These are phyloP conservation scores for Botrytis tulipae DNA, from an alignment of 2,329 filamentous ascomycete species.

Conservation along the genomic window DNA sequence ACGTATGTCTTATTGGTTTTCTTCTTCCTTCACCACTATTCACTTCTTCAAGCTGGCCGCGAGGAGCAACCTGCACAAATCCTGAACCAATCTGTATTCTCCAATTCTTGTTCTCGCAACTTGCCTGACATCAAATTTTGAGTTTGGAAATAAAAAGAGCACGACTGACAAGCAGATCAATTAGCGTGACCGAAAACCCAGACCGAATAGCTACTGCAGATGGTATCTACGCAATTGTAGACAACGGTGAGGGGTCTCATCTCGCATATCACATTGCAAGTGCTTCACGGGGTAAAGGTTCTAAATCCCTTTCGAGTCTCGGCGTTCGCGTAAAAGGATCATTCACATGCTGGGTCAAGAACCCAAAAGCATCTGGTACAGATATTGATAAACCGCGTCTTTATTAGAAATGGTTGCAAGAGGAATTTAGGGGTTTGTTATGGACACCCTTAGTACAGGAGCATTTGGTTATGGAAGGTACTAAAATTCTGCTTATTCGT, in stretches of 20 bases:
- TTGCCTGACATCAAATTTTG: not conserved
- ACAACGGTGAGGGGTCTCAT: conserved; percentile 69
- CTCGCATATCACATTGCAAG: conserved; percentile 78
- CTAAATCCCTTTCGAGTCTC: conserved; percentile 41
- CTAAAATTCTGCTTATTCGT: conserved; percentile 78
- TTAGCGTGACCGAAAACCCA: too few relatives aligned
- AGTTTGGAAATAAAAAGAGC: not conserved
- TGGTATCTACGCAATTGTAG: conserved; percentile 79
- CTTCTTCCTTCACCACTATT: not conserved
- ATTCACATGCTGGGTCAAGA: conserved; percentile 78
- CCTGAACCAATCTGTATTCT: not conserved
- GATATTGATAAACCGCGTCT: conserved; percentile 64
- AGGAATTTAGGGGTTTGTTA: conserved; percentile 69
- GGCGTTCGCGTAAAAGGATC: conserved; percentile 70
- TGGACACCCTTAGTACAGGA: conserved; percentile 75
- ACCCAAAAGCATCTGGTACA: conserved; percentile 68
- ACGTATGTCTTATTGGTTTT: conserved; percentile 43
- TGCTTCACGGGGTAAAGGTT: conserved; percentile 48
- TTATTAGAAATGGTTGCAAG: conserved; percentile 68
- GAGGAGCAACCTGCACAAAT: not conserved
- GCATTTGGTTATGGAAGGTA: conserved; percentile 70
- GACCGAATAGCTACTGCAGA: conserved; percentile 60
- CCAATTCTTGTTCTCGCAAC: not conserved
- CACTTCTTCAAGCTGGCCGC: not conserved
- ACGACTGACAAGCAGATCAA: not conserved